phyloP scores from a whole-genome alignment of 768 basidiomycete species.

The Amanita muscaria region DNA sequence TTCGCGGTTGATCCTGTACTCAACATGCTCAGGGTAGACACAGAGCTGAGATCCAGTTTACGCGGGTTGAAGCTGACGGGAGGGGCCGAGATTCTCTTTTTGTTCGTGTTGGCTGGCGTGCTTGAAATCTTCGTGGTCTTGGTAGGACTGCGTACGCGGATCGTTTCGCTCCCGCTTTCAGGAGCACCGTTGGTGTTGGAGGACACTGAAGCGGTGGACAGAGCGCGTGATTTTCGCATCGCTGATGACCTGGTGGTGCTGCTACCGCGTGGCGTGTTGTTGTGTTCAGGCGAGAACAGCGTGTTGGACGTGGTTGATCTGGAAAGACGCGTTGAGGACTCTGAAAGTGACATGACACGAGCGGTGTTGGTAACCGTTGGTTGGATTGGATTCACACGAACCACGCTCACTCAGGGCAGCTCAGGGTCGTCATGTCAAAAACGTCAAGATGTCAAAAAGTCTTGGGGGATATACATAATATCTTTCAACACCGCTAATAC shows the following conservation, averaged over 20 bases:
- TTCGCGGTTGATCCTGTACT: too few species aligned
- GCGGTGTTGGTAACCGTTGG: too few species aligned
- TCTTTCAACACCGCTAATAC: too few species aligned
- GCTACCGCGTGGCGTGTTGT: too few species aligned
- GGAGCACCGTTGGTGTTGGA: neutral
- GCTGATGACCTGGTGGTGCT: neutral
- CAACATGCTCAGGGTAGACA: too few species aligned
- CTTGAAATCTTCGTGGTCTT: neutral
- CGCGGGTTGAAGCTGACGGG: neutral
- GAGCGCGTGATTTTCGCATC: neutral
- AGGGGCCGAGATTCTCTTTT: neutral
- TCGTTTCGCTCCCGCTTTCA: neutral
- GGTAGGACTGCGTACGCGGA: neutral
- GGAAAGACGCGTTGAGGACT: neutral
- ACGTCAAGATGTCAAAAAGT: too few species aligned
- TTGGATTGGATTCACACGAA: too few species aligned
- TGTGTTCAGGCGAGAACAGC: conserved; percentile 18
- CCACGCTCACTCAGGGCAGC: too few species aligned
- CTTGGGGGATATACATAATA: too few species aligned
- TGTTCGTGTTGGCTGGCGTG: neutral
- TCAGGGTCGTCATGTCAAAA: too few species aligned
- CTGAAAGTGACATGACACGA: too few species aligned
- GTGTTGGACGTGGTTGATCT: conserved; percentile 8
- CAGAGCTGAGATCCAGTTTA: too few species aligned
- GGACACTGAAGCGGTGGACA: neutral